phyloP scores from a whole-genome alignment of 1,139 yeast species.

The Yamadazyma atmosphaerica region DNA sequence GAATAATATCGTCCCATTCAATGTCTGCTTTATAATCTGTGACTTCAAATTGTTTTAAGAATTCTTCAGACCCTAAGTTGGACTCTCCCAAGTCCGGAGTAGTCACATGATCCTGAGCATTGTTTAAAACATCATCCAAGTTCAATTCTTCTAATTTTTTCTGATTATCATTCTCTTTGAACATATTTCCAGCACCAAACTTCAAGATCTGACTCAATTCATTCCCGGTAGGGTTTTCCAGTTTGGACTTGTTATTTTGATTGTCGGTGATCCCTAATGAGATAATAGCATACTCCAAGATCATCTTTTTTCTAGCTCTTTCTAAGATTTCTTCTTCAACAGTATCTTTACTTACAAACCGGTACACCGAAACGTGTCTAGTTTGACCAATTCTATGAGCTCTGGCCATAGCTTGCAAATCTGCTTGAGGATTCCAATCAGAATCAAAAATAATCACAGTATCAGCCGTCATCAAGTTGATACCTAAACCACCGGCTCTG shows the following conservation, averaged over 20 bases:
- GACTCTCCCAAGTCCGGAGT: slow-evolving; percentile 97
- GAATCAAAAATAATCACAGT: slow-evolving; percentile 96
- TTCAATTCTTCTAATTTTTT: slow-evolving; percentile 94
- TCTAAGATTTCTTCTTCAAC: slow-evolving; percentile 97
- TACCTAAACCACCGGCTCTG: slow-evolving; percentile 98
- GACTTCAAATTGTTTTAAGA: slow-evolving; percentile 94
- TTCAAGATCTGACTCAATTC: slow-evolving; percentile 92
- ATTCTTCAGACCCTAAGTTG: slow-evolving; percentile 97
- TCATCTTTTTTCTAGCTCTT: slow-evolving; percentile 97
- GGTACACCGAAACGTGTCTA: slow-evolving; percentile 93
- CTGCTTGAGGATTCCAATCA: slow-evolving; percentile 99
- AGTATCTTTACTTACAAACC: slow-evolving; percentile 95
- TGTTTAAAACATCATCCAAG: slow-evolving; percentile 91
- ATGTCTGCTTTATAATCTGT: slow-evolving; percentile 98
- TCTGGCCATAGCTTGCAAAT: slow-evolving; percentile 98
- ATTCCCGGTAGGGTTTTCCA: slow-evolving; percentile 72
- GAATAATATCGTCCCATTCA: slow-evolving; percentile 99
- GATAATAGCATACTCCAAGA: slow-evolving; percentile 94
- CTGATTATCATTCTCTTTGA: slow-evolving; percentile 87
- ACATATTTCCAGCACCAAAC: slow-evolving; percentile 99
- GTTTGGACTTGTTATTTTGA: slow-evolving; percentile 37
- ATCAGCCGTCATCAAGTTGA: slow-evolving; percentile 97
- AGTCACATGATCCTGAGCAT: slow-evolving; percentile 96
- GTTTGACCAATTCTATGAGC: slow-evolving; percentile 99
- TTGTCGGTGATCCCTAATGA: slow-evolving; percentile 93